Evolutionary conservation across 2,329 filamentous ascomycete species (phyloP), one percentile per base, ranked within the genome.

Genomic region (Colletotrichum godetiae): DNA sequence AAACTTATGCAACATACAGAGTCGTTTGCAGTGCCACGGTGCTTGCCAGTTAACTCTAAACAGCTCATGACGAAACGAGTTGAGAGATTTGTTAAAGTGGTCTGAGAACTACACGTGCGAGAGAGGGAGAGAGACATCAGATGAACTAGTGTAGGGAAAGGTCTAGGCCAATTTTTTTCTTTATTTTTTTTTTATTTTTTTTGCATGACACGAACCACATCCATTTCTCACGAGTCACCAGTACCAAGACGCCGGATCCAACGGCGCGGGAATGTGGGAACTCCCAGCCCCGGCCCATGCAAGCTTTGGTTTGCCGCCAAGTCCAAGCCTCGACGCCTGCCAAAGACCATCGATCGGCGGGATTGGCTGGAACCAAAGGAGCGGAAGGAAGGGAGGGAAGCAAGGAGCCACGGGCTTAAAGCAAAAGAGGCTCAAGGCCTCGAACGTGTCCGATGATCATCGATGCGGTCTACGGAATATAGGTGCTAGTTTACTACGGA

Each of bases 201-300:
- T 53, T 35, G 46, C 60, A 35, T 63, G 31, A 55, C 46, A 53
- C 31, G 61, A 63, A 63, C 46, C 19, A 33, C n/a, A 49, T 49
- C 42, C 42, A 49, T 42, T 42, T 24, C 29, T 53, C n/a, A 7
- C 6, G 27, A 42, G 37, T 42, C 37, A 13, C 29, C 42, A 13
- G 29, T 53, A 15, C 60, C 60, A 42, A 53, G 42, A 63, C 33
- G 46, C 46, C 42, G 61, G 46, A 13, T 63, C 52, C 46, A 49
- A 63, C 60, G 29, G 60, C 46, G 42, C n/a, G 19, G 60, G 46
- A 53, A 55, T 6, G 46, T 53, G 61, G 46, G 60, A 49, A 53
- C 46, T 10, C 31, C 13, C 46, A 49, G 22, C 19, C 19, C 29
- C n/a, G 31, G 61, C 61, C 61, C 46, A 46, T 35, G 61, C 46